Evolutionary conservation across 108 stramenopile species (phyloP), one percentile per base, ranked within the genome.

Genomic region (Pseudonitzschia delicatissima): DNA sequence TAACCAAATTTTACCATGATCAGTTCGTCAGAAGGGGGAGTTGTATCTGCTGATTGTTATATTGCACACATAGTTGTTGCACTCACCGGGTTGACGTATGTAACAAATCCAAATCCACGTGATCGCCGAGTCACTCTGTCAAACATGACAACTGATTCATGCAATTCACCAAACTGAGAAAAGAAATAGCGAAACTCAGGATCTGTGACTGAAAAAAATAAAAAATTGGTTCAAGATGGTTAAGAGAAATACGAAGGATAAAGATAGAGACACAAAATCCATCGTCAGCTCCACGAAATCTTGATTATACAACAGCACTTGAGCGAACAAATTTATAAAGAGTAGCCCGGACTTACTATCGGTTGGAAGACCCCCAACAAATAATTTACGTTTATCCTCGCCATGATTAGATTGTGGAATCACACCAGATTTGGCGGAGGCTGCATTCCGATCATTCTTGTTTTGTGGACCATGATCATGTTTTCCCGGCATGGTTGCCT

Each of bases 21-120:
- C 33, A n/a, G n/a, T n/a, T n/a, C n/a, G n/a, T n/a, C n/a, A n/a
- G n/a, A n/a, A 58, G 13, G 53, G 13, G 55, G 18, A n/a, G 31
- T 11, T 52, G 40, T 5, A 21, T 11, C 35, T 33, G 17, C 40
- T 28, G 7, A 37, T 51, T 5, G 52, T 53, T 29, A 55, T 13
- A 21, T 49, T 13, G 15, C n/a, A n/a, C n/a, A n/a, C n/a, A n/a
- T n/a, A n/a, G n/a, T 3, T 12, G 31, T 18, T 20, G 13, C 17
- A 79, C 79, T 68, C 36, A 74, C 78, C 39, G 76, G 57, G 72
- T 87, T 76, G 9, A 76, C 68, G 66, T 82, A 97, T 8, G 88
- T 92, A 35, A 97, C 95, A 75, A 95, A 96, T n/a, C 94, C 95
- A 79, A 96, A 97, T 9, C 96, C 96, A 28, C 93, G 76, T 8